Base-by-base conservation (phyloP, 345 rosid genomes). In the Acer saccharum region DNA sequence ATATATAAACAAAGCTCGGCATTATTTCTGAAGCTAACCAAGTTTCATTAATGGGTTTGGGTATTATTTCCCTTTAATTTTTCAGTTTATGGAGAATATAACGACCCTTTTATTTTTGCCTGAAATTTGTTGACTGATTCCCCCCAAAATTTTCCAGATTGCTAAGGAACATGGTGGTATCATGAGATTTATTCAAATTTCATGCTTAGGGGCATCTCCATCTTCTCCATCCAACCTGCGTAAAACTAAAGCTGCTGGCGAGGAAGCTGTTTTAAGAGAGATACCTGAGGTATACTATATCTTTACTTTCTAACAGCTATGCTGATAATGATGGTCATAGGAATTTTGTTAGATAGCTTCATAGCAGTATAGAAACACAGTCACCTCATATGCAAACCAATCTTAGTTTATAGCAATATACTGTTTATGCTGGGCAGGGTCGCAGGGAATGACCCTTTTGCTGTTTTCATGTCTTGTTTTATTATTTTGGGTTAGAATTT, bases 151-250 rank as follows among this genome's bases (percentile, higher is more conserved):
- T 77, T 82, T 61, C 82, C 87, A 94, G 98, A 90, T 97, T 71
- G 94, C 99, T 11, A 90, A 90, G 82, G 98, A 97, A 83, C 99
- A 97, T 80, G 99, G 98, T 74, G 99, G 99, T 72, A 93, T 97
- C 78, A 88, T 90, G 92, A 90, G 98, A 85, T 97, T 82, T 85
- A 90, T 97, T 84, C 99, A 97, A 81, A 90, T 97, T 83, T 97
- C 99, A 75, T 92, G 97, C 81, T 85, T 97, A 41, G 99, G 99
- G 67, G 90, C 99, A 41, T 92, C 98, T 58, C 12, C 77, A 60
- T 88, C 94, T 77, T 97, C 99, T 58, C 90, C 95, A 71, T 97
- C 98, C 78, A 89, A 89, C 84, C 60, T 90, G 82, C 89, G 81
- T 67, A 90, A 87, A 79, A 86, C 96, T 72, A 97, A 97, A 82